Conservation (phyloP, 176 grass and related monocot genomes). For the Hsuehochloa calcarea region DNA sequence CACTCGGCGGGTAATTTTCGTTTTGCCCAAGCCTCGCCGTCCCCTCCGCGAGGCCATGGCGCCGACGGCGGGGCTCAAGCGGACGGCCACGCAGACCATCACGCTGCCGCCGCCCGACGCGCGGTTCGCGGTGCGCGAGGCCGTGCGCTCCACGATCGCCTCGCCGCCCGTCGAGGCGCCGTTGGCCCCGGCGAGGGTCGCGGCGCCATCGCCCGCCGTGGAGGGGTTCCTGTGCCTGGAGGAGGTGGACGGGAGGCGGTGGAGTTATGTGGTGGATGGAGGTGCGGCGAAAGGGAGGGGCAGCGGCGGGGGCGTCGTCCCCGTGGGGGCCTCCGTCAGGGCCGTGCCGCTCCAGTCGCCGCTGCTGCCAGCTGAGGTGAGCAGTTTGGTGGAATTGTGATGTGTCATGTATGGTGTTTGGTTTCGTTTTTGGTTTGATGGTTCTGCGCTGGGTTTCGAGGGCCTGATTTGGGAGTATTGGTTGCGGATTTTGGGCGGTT, state of each 20-base stretch:
- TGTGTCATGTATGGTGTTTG: not conserved
- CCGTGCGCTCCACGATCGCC: conserved; percentile 58
- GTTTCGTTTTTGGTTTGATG: not conserved
- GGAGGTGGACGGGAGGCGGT: conserved; percentile 89
- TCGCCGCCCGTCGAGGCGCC: conserved; percentile 30
- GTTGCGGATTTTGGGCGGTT: conserved; percentile 1
- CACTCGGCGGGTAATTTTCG: not conserved
- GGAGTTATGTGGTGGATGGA: conserved; percentile 76
- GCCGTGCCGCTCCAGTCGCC: conserved; percentile 72
- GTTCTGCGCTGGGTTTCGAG: not conserved
- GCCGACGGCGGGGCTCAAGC: conserved; percentile 62
- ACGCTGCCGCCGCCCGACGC: conserved; percentile 50
- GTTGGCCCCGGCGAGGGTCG: conserved; percentile 7
- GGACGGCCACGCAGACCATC: conserved; percentile 59
- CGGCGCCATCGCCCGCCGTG: conserved; percentile 24
- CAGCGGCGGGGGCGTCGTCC: not conserved
- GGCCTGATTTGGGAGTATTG: conserved; percentile 28
- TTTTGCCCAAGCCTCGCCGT: not conserved
- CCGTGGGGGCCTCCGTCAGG: conserved; percentile 46
- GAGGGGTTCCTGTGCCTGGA: conserved; percentile 79
- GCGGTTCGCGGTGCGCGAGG: conserved; percentile 59
- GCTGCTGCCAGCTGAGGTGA: conserved; percentile 75
- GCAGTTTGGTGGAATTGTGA: conserved; percentile 9
- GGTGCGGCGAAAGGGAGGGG: not conserved
- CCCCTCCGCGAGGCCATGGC: conserved; percentile 57